Base-by-base conservation (phyloP, 1,139 yeast genomes). In the Scheffersomyces parashehatae region DNA sequence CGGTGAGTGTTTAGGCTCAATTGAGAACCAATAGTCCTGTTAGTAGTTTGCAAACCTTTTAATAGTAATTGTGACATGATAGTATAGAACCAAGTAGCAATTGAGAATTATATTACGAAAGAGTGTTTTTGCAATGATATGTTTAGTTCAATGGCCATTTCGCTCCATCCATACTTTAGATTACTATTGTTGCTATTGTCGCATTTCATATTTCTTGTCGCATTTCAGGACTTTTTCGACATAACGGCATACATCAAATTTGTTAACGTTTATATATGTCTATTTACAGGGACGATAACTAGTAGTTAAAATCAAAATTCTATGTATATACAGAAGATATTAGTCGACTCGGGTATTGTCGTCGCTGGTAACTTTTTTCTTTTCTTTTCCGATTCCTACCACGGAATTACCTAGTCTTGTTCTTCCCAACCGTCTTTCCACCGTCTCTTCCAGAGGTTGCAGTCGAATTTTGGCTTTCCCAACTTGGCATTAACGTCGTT, bases 361-460 rank as follows among this genome's bases (percentile, higher is more conserved):
- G 35, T 15, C 12, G 13, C 29, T 42, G 26, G 7, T 6, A 5
- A 20, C 9, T 20, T 6, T 20, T 20, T 20, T 20, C 26, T 6
- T 20, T 20, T 20, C 35, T 12, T 45, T 35, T 15, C 35, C 14
- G 3, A 28, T 31, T 35, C n/a, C 14, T 38, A 34, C 15, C 26
- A 20, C 7, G 26, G 26, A 20, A 20, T 1, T 20, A 6, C 8
- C 26, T 20, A 31, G 5, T 14, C 30, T 29, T 14, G 8, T 6
- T 73, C 77, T 35, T 81, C 81, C 86, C 86, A 82, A 0, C 88
- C 90, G 54, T 82, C 89, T 55, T 79, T 82, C 99, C 99, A 93
- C 60, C 99, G 81, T 57, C 87, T 82, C 58, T 83, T 85, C 99
- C 99, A 95, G 52, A 88, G 75, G 47, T 82, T 73, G 59, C 98